phyloP scores from a whole-genome alignment of 2,329 filamentous ascomycete species.

The Neofusicoccum sp. region DNA sequence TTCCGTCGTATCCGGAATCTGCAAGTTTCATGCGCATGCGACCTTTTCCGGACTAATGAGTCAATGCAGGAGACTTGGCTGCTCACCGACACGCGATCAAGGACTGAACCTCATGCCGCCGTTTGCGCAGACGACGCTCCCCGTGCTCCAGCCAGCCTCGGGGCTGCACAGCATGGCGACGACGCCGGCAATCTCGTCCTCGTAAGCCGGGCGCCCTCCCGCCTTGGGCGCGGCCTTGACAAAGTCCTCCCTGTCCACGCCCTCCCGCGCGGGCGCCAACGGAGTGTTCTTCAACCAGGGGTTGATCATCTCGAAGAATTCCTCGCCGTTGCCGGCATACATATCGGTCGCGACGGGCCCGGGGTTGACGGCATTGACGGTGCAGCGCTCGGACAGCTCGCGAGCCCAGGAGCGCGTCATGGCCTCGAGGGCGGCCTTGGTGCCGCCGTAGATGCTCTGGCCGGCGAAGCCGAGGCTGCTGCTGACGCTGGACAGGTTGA shows the following conservation, averaged over 20 bases:
- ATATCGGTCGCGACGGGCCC: slow-evolving; percentile 67
- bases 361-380: slow-evolving; percentile 66
- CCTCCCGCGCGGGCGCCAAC: slow-evolving; percentile 59
- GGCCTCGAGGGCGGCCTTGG: slow-evolving; percentile 65
- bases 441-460: slow-evolving; percentile 63
- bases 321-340: slow-evolving; percentile 57
- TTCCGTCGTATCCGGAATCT: no score
- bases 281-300: slow-evolving; percentile 64
- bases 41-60: neutral
- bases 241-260: slow-evolving; percentile 61
- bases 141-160: slow-evolving; percentile 75
- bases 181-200: slow-evolving; percentile 70
- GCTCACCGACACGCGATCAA: neutral
- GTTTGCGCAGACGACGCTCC: slow-evolving; percentile 76
- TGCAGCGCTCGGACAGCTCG: slow-evolving; percentile 60
- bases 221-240: slow-evolving; percentile 40
- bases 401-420: slow-evolving; percentile 69
- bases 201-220: slow-evolving; percentile 60
- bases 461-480: slow-evolving; percentile 54
- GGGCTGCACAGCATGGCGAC: slow-evolving; percentile 72
- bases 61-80: neutral
- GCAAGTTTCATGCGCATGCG: neutral
- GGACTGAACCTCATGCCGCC: slow-evolving; percentile 66
- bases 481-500: slow-evolving; percentile 61
- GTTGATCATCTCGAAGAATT: slow-evolving; percentile 59